Evolutionary conservation across 306 rosid species (phyloP), one percentile per base, ranked within the genome.

Genomic region (Malus sylvestris): DNA sequence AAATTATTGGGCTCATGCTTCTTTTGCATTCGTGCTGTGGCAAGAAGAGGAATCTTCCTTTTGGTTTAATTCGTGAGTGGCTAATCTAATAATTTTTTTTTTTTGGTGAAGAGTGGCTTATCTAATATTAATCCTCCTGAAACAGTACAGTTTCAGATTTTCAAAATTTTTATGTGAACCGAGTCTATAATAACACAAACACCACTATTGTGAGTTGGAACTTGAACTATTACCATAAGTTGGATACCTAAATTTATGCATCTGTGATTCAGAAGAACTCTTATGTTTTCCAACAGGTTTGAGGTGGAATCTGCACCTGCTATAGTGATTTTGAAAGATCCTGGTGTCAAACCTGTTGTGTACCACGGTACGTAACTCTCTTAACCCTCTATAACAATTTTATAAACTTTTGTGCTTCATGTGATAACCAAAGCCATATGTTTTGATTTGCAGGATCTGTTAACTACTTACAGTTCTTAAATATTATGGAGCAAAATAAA

Each of bases 231-330:
- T 79, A 19, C n/a, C 25, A 19, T 45, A 67, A 13, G 14, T 53
- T 42, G 62, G 70, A 27, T 25, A 76, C 49, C 1, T 32, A 42
- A 57, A 72, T 53, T n/a, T 45, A 51, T 71, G 53, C 44, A 46
- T 14, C 29, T 64, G 49, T 67, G 62, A 68, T 51, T 49, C 23
- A 22, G 69, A 25, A 14, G 61, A 68, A 19, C 74, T 68, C 38
- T 66, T 33, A 23, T 78, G 68, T 18, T 78, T 76, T 67, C 42
- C 65, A 57, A 79, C 86, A 95, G 98, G 84, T 89, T 95, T 84
- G 98, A 83, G 78, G 96, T 92, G 81, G 97, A 95, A 80, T 85
- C 91, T 44, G 98, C 97, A 32, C 97, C 97, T 66, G 93, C 98
- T 59, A 75, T 90, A 69, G 93, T 92, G 76, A 82, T 95, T 87